Conservation (phyloP, 1,139 yeast species). For the Martiniozyma asiatica region DNA sequence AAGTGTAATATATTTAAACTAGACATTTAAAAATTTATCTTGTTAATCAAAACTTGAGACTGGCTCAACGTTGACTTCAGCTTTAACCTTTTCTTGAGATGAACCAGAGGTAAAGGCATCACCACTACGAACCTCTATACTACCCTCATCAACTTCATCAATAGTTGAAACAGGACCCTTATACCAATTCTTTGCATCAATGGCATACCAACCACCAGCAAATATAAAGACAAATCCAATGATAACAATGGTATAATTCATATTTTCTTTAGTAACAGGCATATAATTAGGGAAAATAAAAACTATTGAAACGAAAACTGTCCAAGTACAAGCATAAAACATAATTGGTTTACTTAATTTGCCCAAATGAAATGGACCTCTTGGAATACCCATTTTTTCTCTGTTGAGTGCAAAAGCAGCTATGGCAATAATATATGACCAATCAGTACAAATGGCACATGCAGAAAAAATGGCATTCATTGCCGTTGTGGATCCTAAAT, state of each 20-base stretch:
- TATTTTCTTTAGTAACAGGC: constrained; percentile 36
- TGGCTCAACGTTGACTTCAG: no score
- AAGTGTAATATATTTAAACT: no score
- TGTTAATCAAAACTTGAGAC: no score
- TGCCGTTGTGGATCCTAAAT: constrained; percentile 27
- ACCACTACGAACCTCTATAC: no score
- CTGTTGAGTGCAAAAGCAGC: constrained; percentile 26
- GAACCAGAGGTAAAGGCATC: no score
- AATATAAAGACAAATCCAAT: constrained; percentile 22
- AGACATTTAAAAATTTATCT: no score
- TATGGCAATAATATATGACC: constrained; percentile 28
- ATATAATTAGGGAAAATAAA: constrained; percentile 37
- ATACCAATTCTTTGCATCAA: constrained; percentile 24
- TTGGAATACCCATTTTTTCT: constrained; percentile 27
- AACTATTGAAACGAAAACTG: constrained; percentile 32
- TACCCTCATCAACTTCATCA: constrained; percentile 20
- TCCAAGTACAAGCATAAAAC: constrained; percentile 29
- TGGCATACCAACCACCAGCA: constrained; percentile 23
- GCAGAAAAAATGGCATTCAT: constrained; percentile 38
- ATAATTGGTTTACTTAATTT: constrained; percentile 21
- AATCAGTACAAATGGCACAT: constrained; percentile 34
- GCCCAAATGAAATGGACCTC: constrained; percentile 28
- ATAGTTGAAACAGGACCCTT: constrained; percentile 22
- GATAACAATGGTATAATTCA: constrained; percentile 39
- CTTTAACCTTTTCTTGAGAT: no score